A percentile compares a stretch with the other conserved stretches of the same genome.
Evolutionary conservation across 495 filamentous ascomycete species (phyloP).

Genomic region (Daldinia loculata): DNA sequence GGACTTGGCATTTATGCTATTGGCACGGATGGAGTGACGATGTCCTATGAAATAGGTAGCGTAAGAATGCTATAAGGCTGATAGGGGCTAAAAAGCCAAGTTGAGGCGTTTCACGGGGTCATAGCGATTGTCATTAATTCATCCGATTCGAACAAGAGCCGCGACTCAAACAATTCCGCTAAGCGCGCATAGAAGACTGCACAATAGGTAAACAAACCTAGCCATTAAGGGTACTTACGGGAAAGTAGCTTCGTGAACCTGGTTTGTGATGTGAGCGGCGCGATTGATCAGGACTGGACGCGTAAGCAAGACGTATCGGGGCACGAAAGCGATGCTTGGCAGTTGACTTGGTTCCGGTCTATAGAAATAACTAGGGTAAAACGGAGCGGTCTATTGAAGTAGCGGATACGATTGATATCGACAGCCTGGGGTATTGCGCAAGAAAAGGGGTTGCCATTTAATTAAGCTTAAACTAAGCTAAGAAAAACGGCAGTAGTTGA

Average conservation of each 20-base stretch:
- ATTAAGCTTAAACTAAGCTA: neutral
- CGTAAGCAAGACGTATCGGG: neutral
- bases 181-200: neutral
- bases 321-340: neutral
- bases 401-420: neutral
- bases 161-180: neutral
- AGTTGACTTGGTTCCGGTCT: neutral
- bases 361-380: neutral
- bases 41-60: neutral
- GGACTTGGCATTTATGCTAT: too few species aligned
- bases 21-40: neutral
- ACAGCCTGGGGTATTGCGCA: neutral
- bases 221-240: neutral
- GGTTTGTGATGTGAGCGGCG: neutral
- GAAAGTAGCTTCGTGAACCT: neutral
- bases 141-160: neutral
- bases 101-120: neutral
- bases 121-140: neutral
- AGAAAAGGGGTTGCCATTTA: neutral
- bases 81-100: neutral
- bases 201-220: neutral
- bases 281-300: neutral
- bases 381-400: neutral
- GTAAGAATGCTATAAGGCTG: neutral
- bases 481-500: neutral